phyloP scores from a whole-genome alignment of 768 basidiomycete genomes.

The Mycena sanguinolenta region DNA sequence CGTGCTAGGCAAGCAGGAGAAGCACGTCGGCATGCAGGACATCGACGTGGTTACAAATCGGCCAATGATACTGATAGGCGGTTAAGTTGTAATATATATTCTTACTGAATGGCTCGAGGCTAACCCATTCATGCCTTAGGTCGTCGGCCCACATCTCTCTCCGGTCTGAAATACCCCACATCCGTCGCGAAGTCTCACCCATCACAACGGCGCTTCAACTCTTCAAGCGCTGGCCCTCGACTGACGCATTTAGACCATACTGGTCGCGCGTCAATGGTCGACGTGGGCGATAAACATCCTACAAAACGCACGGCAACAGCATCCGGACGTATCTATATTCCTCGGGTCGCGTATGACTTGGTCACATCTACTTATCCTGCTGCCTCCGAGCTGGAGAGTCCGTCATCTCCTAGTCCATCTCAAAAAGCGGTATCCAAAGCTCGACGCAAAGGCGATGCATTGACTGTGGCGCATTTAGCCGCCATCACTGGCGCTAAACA shows the following conservation, averaged over 20 bases:
- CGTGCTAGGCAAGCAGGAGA: constrained; percentile 79
- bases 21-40: constrained; percentile 87
- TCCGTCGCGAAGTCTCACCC: constrained; percentile 1
- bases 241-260: constrained; percentile 82
- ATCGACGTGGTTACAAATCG: constrained; percentile 84
- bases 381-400: constrained; percentile 20
- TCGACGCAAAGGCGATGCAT: constrained; percentile 74
- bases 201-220: constrained; percentile 32
- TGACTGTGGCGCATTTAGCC: constrained; percentile 85
- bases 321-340: constrained; percentile 78
- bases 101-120: constrained; percentile 7
- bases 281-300: constrained; percentile 73
- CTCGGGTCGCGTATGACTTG: constrained; percentile 73
- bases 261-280: constrained; percentile 88
- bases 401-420: constrained; percentile 33
- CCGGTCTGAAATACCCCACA: constrained; percentile 1
- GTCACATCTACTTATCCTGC: constrained; percentile 62
- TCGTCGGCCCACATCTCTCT: constrained; percentile 4
- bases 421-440: constrained; percentile 63
- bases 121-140: constrained; percentile 5
- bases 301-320: constrained; percentile 83
- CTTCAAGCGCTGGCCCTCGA: constrained; percentile 35
- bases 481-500: constrained; percentile 91
- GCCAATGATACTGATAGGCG: constrained; percentile 95
- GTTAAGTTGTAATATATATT: constrained; percentile 69